Conservation (phyloP, 805 yeast species). For the Kockiozyma suomiensis region DNA sequence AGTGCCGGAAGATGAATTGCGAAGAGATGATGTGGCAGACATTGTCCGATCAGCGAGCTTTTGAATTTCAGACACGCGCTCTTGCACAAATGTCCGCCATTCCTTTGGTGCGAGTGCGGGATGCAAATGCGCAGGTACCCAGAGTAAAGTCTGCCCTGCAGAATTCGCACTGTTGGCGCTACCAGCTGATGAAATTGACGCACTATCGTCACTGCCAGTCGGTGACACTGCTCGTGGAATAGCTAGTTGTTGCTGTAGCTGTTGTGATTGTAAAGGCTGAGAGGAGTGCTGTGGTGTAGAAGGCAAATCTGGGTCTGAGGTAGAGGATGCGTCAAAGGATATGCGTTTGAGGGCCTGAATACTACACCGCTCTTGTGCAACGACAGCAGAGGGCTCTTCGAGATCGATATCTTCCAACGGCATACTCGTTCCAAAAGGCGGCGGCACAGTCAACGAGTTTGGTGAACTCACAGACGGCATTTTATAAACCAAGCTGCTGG, state of each 20-base stretch:
- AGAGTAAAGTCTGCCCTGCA: constrained; percentile 52
- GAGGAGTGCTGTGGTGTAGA: constrained; percentile 8
- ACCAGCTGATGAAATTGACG: constrained; percentile 11
- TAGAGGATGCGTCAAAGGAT: constrained; percentile 44
- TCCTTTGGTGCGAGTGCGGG: constrained; percentile 95
- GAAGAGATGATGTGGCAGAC: not conserved
- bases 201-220: constrained; percentile 13
- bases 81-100: constrained; percentile 48
- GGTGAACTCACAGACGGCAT: constrained; percentile 1
- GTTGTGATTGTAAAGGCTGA: constrained; percentile 1
- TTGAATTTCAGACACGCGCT: constrained; percentile 44
- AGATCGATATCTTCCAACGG: constrained; percentile 24
- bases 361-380: constrained; percentile 48
- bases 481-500: not conserved
- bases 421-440: constrained; percentile 11
- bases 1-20: not conserved
- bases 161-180: constrained; percentile 20
- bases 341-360: constrained; percentile 48
- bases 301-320: constrained; percentile 48
- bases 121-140: constrained; percentile 96
- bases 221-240: not conserved
- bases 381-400: constrained; percentile 34
- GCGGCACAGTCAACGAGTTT: constrained; percentile 1
- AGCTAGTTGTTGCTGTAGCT: not conserved
- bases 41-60: not conserved